These are phyloP conservation scores for Davidsoniella eucalypti DNA, from an alignment of 2,329 filamentous ascomycete genomes.

Conservation along the genomic window DNA sequence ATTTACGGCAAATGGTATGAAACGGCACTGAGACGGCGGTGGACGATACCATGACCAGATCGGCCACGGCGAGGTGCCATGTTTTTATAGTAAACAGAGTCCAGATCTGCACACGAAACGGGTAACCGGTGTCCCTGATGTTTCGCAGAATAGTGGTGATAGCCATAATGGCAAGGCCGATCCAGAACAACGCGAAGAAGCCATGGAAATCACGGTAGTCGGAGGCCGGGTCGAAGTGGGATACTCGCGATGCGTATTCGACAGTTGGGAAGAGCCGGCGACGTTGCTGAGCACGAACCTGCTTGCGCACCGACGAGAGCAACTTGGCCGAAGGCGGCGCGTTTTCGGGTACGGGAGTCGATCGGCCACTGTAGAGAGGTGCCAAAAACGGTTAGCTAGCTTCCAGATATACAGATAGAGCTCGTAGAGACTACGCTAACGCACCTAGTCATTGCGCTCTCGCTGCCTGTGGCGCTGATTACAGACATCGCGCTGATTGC, in stretches of 20 bases:
- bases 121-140: slow-evolving; percentile 81
- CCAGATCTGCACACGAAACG: slow-evolving; percentile 77
- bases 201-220: slow-evolving; percentile 90
- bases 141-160: slow-evolving; percentile 88
- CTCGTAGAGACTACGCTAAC: background rate
- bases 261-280: slow-evolving; percentile 83
- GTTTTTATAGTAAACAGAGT: slow-evolving; percentile 74
- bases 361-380: slow-evolving; percentile 46
- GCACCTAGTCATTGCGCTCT: slow-evolving; percentile 9
- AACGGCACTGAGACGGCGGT: slow-evolving; percentile 58
- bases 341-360: slow-evolving; percentile 72
- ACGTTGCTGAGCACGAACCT: slow-evolving; percentile 63
- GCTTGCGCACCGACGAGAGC: slow-evolving; percentile 69
- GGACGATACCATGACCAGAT: slow-evolving; percentile 67
- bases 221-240: slow-evolving; percentile 84
- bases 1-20: slow-evolving; percentile 47
- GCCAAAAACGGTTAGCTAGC: background rate
- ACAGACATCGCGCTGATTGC: slow-evolving; percentile 2
- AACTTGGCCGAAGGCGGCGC: slow-evolving; percentile 84
- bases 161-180: slow-evolving; percentile 90
- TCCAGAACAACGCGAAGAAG: slow-evolving; percentile 98
- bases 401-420: no score
- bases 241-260: slow-evolving; percentile 77
- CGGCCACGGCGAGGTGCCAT: slow-evolving; percentile 69
- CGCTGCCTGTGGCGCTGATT: slow-evolving; percentile 2